Evolutionary conservation across 257 asterid species (phyloP), one percentile per base, ranked within the genome.

Genomic region (Voacanga thouarsii): DNA sequence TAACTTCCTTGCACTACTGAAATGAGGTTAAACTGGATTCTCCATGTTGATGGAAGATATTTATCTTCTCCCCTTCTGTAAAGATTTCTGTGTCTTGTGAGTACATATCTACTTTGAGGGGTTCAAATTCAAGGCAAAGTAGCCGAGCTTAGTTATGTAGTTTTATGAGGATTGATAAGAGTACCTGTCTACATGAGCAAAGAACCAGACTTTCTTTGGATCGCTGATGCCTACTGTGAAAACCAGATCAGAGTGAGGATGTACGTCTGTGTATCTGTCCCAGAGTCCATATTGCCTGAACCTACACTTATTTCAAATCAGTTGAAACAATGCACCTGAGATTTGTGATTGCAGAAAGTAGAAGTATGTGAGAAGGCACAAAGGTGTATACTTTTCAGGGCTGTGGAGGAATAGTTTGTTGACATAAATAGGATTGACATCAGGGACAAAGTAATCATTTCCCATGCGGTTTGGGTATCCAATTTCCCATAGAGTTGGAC

Each of bases 161-260:
- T 16, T 26, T 44, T 43, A 37, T 69, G 28, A 21, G 15, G 5
- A 9, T 0, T 5, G 18, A 69, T 15, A 14, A 43, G 4, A 33
- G 12, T 79, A 89, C 93, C 93, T 84, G 83, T 80, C 87, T 10
- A 87, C 91, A 23, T 87, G 91, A 80, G 88, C 90, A 69, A 88
- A 89, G 84, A 89, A 88, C 92, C 92, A 89, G 80, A 86, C 92
- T 76, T 83, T 85, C 78, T 77, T 89, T 47, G 89, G 87, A 82
- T 83, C 80, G 41, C 78, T 86, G 49, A 82, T 64, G 41, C 90
- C 89, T 28, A 86, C 26, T 12, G 88, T 87, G 84, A 84, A 89
- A 80, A 84, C 84, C 72, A 82, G 84, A 81, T 88, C 92, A 56
- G 84, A 76, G 19, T 64, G 69, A 0, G 91, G 90, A 82, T 87